Evolutionary conservation across 2,329 filamentous ascomycete genomes (phyloP), one percentile per base, ranked within the genome.

Genomic region (Xylaria sp.): DNA sequence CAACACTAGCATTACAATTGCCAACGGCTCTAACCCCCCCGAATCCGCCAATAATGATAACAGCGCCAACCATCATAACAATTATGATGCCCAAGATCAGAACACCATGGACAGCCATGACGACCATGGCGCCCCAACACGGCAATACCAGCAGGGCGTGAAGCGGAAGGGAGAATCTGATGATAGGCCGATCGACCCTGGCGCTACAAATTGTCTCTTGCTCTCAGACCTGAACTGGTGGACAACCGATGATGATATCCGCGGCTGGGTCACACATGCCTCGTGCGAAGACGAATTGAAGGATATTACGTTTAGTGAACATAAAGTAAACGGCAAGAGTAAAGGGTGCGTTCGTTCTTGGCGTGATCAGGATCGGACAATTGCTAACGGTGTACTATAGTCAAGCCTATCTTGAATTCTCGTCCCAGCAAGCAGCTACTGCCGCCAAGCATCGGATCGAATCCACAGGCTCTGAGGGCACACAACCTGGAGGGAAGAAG

Each of bases 241-340:
- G 95, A 94, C 90, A 33, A 97, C 92, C 2, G 96, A 99, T 77
- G 96, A 99, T 76, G 94, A 98, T 73, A 88, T 99, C 63, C 91
- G 96, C 60, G 92, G 91, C 57, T 97, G 94, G 92, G 85, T 92
- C 27, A 89, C 89, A 71, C 86, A 92, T 71, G 92, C 91, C n/a
- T 87, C 87, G 1, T 92, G 89, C 72, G 96, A 98, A 78, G 86
- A 90, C 51, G 93, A 97, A 75, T 82, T 98, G 20, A 94, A 92
- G 74, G 96, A 98, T 68, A 89, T 99, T 58, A 97, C 94, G 0
- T 99, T 98, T 79, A 97, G 93, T 75, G 96, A 99, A 79, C 96
- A 98, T 81, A 99, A 99, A 78, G 94, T 98, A 54, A 99, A 99
- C 73, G 96, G 96, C 73, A 99, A 99, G 82, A 97, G 93, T 81